These are phyloP conservation scores for Tuber brumale DNA, from an alignment of 495 filamentous ascomycete species.

Conservation along the genomic window DNA sequence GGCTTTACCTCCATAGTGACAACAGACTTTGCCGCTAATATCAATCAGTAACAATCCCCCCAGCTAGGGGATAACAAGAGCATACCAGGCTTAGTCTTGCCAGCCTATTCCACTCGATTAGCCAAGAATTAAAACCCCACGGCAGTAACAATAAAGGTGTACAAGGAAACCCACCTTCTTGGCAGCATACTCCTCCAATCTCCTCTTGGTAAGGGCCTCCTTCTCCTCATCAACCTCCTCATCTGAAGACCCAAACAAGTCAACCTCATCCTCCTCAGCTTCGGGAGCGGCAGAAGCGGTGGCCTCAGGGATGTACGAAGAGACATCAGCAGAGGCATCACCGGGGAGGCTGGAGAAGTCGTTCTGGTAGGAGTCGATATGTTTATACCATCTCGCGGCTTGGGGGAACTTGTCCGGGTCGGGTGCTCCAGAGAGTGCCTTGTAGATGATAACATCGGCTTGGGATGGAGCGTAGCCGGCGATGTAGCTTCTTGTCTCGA, in stretches of 20 bases:
- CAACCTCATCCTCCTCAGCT: conserved; percentile 69
- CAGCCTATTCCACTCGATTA: conserved; percentile 19
- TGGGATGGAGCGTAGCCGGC: conserved; percentile 86
- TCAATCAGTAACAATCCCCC: background rate
- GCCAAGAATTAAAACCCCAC: background rate
- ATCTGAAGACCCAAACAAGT: conserved; percentile 81
- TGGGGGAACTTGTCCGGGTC: conserved; percentile 82
- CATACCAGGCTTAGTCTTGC: conserved; percentile 36
- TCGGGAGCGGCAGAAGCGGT: conserved; percentile 57
- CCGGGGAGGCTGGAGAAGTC: conserved; percentile 88
- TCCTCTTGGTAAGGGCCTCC: conserved; percentile 71
- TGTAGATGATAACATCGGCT: conserved; percentile 92
- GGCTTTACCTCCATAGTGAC: conserved; percentile 97
- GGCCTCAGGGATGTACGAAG: conserved; percentile 83
- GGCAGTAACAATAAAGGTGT: background rate
- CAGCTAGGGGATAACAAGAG: background rate
- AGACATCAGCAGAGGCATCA: conserved; percentile 80
- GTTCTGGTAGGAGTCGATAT: conserved; percentile 81
- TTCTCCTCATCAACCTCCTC: conserved; percentile 91
- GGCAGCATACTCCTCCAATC: conserved; percentile 86
- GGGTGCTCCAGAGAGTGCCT: conserved; percentile 70
- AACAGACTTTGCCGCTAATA: conserved; percentile 76
- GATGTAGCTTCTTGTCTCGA: conserved; percentile 87
- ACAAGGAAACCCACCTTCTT: conserved; percentile 63
- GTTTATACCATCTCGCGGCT: conserved; percentile 96